These are phyloP conservation scores for Capronia coronata DNA, from an alignment of 2,329 filamentous ascomycete species.

Conservation along the genomic window DNA sequence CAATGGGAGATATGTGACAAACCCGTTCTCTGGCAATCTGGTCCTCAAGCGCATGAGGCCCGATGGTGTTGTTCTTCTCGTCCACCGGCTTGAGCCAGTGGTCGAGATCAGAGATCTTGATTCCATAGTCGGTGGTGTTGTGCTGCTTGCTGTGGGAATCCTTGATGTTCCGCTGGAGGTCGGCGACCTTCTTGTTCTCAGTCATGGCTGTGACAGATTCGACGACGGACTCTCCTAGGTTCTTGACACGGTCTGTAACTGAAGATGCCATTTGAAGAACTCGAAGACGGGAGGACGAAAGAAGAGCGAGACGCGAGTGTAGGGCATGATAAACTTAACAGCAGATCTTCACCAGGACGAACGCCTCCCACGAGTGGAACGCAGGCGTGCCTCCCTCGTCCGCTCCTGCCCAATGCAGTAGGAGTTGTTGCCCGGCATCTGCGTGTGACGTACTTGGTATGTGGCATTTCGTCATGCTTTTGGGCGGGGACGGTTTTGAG, in stretches of 20 bases:
- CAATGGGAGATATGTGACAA: slow-evolving; percentile 11
- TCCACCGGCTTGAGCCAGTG: slow-evolving; percentile 65
- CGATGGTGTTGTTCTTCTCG: slow-evolving; percentile 51
- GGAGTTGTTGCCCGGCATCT: background rate
- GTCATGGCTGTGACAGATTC: slow-evolving; percentile 15
- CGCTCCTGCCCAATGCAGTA: background rate
- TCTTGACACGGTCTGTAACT: slow-evolving; percentile 13
- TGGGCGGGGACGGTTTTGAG: background rate
- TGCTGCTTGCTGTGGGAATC: slow-evolving; percentile 53
- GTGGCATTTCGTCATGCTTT: slow-evolving; percentile 1
- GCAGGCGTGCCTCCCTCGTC: background rate
- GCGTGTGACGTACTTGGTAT: background rate
- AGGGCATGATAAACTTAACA: slow-evolving; percentile 14
- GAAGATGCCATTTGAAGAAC: slow-evolving; percentile 14
- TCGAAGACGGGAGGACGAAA: background rate
- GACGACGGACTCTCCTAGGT: slow-evolving; percentile 14
- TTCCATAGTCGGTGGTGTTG: slow-evolving; percentile 71
- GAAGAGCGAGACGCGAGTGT: background rate
- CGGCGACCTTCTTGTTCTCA: slow-evolving; percentile 31
- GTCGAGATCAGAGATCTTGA: slow-evolving; percentile 66
- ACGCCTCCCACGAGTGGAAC: background rate
- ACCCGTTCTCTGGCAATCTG: slow-evolving; percentile 68
- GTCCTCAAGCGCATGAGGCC: slow-evolving; percentile 66
- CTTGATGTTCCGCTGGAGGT: slow-evolving; percentile 48
- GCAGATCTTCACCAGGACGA: slow-evolving; percentile 1